Conservation (phyloP, 805 yeast species). For the Nakazawaea populi region DNA sequence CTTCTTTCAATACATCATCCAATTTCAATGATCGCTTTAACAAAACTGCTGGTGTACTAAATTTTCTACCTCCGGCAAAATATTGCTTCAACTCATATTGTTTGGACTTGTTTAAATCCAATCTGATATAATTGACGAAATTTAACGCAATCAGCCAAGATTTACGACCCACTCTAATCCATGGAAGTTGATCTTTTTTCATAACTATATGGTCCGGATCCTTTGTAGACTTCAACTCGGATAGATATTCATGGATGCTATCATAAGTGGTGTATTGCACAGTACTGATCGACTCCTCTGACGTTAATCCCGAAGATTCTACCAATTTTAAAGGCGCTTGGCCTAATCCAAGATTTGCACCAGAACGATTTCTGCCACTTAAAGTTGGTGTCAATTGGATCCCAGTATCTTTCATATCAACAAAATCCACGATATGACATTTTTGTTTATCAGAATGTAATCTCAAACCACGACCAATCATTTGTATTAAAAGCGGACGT, state of each 20-base stretch:
- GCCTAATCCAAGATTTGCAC: constrained; percentile 44
- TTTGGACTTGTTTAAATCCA: constrained; percentile 8
- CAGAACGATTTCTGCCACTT: constrained; percentile 22
- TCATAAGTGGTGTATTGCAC: constrained; percentile 10
- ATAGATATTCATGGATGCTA: constrained; percentile 7
- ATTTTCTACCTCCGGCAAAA: constrained; percentile 1
- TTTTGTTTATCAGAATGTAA: constrained; percentile 50
- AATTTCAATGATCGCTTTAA: constrained; percentile 13
- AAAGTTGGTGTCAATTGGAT: constrained; percentile 52
- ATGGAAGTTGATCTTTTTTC: constrained; percentile 6
- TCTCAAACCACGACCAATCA: constrained; percentile 89
- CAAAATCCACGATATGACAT: constrained; percentile 77
- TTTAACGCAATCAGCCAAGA: constrained; percentile 9
- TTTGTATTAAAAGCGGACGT: constrained; percentile 64
- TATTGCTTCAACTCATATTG: constrained; percentile 8
- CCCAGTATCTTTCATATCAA: constrained; percentile 52
- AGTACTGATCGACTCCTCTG: background rate
- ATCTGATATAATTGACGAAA: constrained; percentile 4
- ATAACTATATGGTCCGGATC: constrained; percentile 2
- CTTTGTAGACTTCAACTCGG: constrained; percentile 1
- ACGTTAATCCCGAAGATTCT: background rate
- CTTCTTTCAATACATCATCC: constrained; percentile 14
- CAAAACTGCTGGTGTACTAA: background rate
- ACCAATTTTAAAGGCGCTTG: constrained; percentile 41
- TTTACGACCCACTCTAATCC: constrained; percentile 9